Base-by-base conservation (phyloP, 805 yeast species). In the Spathaspora girioi region DNA sequence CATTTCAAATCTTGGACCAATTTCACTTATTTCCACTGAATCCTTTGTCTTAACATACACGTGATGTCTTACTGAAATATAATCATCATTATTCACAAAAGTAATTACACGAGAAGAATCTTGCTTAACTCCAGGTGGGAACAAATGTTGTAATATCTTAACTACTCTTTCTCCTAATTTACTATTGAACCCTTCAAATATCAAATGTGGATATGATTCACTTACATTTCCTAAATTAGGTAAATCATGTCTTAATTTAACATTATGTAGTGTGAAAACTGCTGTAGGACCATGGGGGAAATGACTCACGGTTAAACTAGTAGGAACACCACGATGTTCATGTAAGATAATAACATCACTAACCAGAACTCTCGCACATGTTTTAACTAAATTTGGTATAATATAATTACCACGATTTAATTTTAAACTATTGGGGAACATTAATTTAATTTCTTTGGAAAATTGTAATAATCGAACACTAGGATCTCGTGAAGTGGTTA, bases 1-100 rank as follows among this genome's bases (percentile, higher is more conserved):
- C 98, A 94, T 92, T 70, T 94, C 99, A 61, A 94, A 94, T 56
- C 99, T 77, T n/a, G 99, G 99, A 0, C 99, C 99, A 38, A 94
- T 87, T 67, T 94, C 99, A 52, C 97, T 92, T 51, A 94, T 70
- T 66, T 94, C 98, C 1, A 91, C 97, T 35, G 83, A 79, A 55
- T 91, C 97, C 59, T 86, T 85, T 0, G 97, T 90, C 64, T 83
- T 86, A 5, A 91, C 97, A 66, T 88, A 94, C 1, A 94, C 87
- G 65, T 94, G 99, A 64, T 94, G 99, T 68, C 99, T 81, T 5
- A 94, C 97, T 54, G 91, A 83, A 54, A 94, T 93, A 64, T 83
- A 94, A 70, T 94, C 99, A 46, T 90, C 96, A 50, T 82, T 80
- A 66, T 94, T 94, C 43, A 88, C 83, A 72, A 94, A 94, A 2